A percentile compares a stretch with the other conserved stretches of the same genome.
Conservation (phyloP, 2,329 filamentous ascomycete genomes). For the Beauveria brongniartii region DNA sequence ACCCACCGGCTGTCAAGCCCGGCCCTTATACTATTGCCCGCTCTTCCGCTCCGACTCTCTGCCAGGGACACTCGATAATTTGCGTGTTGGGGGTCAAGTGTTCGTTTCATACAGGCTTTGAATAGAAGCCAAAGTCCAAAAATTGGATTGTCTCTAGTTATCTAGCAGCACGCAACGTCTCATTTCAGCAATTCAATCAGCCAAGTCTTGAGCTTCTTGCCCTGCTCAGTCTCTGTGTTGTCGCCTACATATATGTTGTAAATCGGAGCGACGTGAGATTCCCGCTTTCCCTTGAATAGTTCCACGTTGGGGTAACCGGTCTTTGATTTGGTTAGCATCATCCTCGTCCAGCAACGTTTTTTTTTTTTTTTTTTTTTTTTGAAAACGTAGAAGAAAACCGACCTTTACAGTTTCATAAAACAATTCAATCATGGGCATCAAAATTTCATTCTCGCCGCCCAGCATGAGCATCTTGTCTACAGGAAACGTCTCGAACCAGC, state of each 20-base stretch:
- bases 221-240: constrained; percentile 16
- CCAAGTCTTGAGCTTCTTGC: constrained; percentile 17
- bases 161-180: not conserved
- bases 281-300: constrained; percentile 15
- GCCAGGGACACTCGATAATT: too few relatives aligned
- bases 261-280: constrained; percentile 18
- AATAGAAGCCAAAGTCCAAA: too few relatives aligned
- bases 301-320: constrained; percentile 14
- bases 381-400: not conserved
- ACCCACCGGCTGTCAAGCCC: too few relatives aligned
- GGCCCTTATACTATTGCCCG: too few relatives aligned
- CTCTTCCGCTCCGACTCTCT: too few relatives aligned
- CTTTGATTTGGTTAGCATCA: not conserved
- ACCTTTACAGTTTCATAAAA: constrained; percentile 16
- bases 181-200: constrained; percentile 12
- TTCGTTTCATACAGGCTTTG: too few relatives aligned
- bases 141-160: not conserved
- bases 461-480: constrained; percentile 15
- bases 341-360: not conserved
- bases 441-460: constrained; percentile 15
- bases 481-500: constrained; percentile 17
- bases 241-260: constrained; percentile 17
- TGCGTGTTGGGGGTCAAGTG: too few relatives aligned
- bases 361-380: not conserved
- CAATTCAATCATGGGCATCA: constrained; percentile 15